phyloP scores from a whole-genome alignment of 2,329 filamentous ascomycete species.

The Metarhizium humberi region DNA sequence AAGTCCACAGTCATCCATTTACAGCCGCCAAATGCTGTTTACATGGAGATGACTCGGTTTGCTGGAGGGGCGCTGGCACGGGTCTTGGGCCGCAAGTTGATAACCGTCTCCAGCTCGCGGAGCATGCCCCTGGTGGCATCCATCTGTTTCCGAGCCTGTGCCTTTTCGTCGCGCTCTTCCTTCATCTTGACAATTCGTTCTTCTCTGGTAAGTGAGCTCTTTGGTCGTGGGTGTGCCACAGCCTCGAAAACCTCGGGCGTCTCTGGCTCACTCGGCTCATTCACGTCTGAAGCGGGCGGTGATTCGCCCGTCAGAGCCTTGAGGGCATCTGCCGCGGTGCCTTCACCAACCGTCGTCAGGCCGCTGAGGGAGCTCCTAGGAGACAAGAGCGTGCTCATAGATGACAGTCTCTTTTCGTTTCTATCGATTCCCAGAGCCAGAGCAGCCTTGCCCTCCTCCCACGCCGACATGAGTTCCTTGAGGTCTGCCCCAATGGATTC shows the following conservation, averaged over 20 bases:
- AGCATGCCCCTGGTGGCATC: constrained; percentile 87
- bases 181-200: constrained; percentile 82
- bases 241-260: constrained; percentile 85
- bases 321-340: constrained; percentile 51
- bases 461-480: constrained; percentile 68
- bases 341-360: constrained; percentile 51
- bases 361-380: constrained; percentile 58
- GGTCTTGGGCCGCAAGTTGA: constrained; percentile 43
- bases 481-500: constrained; percentile 89
- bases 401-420: constrained; percentile 62
- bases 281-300: constrained; percentile 41
- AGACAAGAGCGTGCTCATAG: constrained; percentile 50
- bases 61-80: constrained; percentile 25
- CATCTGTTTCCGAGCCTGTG: constrained; percentile 59
- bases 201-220: constrained; percentile 67
- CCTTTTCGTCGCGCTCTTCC: constrained; percentile 72
- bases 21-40: constrained; percentile 8
- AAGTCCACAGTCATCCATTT: too few species aligned
- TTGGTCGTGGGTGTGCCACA: constrained; percentile 59
- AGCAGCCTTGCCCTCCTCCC: constrained; percentile 80
- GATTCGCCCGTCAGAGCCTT: constrained; percentile 68
- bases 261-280: constrained; percentile 50
- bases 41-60: constrained; percentile 32
- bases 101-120: constrained; percentile 83
- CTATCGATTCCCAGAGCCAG: constrained; percentile 74